These are phyloP conservation scores for Isabelozyma rhagii DNA, from an alignment of 805 yeast species.

Conservation along the genomic window DNA sequence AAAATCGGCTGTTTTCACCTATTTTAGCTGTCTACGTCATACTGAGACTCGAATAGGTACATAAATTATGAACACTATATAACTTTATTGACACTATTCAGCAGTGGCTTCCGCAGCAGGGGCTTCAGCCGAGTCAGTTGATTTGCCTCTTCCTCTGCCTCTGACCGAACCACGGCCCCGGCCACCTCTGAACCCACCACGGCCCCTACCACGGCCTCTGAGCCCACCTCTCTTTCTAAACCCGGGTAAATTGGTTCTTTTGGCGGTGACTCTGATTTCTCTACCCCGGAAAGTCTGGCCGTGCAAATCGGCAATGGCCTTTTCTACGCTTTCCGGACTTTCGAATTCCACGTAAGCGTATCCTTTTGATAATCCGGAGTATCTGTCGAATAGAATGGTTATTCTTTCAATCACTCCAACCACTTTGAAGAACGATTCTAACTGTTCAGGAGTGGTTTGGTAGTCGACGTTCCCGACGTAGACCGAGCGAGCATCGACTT, in stretches of 20 bases:
- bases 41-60: no score
- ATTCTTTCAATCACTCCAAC: slow-evolving; percentile 50
- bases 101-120: background rate
- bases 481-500: slow-evolving; percentile 50
- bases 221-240: slow-evolving; percentile 21
- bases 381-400: slow-evolving; percentile 47
- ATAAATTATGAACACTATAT: no score
- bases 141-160: slow-evolving; percentile 9
- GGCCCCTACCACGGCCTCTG: slow-evolving; percentile 22
- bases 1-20: no score
- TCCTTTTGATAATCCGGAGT: slow-evolving; percentile 50
- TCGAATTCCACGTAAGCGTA: slow-evolving; percentile 64
- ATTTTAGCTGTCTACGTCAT: no score
- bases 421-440: slow-evolving; percentile 44
- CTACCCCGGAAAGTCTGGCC: slow-evolving; percentile 45
- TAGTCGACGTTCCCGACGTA: slow-evolving; percentile 52
- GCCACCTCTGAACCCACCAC: slow-evolving; percentile 37
- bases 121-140: background rate
- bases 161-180: slow-evolving; percentile 13
- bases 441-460: slow-evolving; percentile 46
- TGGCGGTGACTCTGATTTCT: slow-evolving; percentile 44
- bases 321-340: slow-evolving; percentile 34
- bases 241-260: slow-evolving; percentile 56
- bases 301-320: slow-evolving; percentile 44
- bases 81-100: background rate